Evolutionary conservation across 208 protist genomes (phyloP), one percentile per base, ranked within the genome.

Genomic region (Leptomonas pyrrhocoris): DNA sequence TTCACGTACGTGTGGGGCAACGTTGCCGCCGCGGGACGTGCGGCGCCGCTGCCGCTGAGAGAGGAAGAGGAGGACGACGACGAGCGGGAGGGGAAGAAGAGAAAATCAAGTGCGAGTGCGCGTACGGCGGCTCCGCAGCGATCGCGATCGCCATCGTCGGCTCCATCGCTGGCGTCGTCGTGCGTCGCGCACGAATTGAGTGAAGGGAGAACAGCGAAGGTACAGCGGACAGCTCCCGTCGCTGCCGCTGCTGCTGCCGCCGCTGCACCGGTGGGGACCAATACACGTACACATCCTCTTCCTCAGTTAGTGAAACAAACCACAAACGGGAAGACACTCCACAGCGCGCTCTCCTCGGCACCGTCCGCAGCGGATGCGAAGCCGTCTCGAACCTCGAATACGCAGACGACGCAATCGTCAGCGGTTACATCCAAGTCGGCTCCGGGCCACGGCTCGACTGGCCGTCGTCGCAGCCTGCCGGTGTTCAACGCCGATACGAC

Each of bases 1-100:
- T 91, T 88, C 54, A 79, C 77, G 9, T 92, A 74, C 62, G 19
- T 94, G 0, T 84, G 85, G 59, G 75, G 46, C 46, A 80, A 81
- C 38, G 68, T 90, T 6, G 89, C 85, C 1, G 61, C 79, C 9
- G 68, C 38, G 38, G 6, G 38, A 13, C 38, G 38, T 42, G 38
- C 38, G 6, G 38, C 38, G 56, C 42, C 58, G 5, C 27, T 21
- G 28, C 46, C 8, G 18, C 38, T 5, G 25, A 6, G 7, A 5
- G 31, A 23, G 18, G 55, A 31, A 40, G 46, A 12, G 11, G 9
- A 36, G 21, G 36, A 60, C 8, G 36, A 27, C n/a, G 55, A 60
- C 25, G 36, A 60, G 16, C 36, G 30, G 53, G 30, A 19, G 30
- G 30, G 13, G 25, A 5, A 36, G 16, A 16, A 0, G 0, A 30